Conservation (phyloP, 495 filamentous ascomycete species). For the Penicillium simplicissimum region DNA sequence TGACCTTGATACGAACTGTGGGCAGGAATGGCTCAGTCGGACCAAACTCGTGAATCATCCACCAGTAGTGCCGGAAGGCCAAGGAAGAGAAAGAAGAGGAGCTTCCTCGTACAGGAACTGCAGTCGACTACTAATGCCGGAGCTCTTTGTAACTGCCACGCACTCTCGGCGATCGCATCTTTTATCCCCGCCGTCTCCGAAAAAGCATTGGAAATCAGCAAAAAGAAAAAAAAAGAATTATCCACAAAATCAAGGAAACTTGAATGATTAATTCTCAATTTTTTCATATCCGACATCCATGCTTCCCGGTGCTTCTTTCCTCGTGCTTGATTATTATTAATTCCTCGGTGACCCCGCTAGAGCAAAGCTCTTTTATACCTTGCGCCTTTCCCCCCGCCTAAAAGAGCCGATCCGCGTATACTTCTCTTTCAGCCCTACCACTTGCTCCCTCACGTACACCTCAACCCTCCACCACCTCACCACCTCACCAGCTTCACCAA, state of each 20-base stretch:
- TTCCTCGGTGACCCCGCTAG: constrained; percentile 6
- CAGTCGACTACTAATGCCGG: neutral
- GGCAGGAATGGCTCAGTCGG: neutral
- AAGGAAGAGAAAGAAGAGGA: constrained; percentile 2
- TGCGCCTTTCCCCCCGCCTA: neutral
- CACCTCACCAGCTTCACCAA: neutral
- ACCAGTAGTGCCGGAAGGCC: neutral
- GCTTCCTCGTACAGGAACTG: too few species aligned
- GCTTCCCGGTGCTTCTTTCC: constrained; percentile 13
- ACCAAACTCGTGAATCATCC: neutral
- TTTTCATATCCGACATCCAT: neutral
- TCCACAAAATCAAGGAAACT: neutral
- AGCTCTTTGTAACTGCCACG: constrained; percentile 33
- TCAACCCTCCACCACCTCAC: neutral
- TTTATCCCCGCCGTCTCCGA: constrained; percentile 40
- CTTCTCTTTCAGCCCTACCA: constrained; percentile 29
- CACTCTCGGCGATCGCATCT: constrained; percentile 25
- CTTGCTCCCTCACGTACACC: neutral
- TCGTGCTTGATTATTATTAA: constrained; percentile 9
- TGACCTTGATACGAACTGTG: neutral
- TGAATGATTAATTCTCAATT: constrained; percentile 4
- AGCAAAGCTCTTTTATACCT: constrained; percentile 20
- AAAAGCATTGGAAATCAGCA: constrained; percentile 26
- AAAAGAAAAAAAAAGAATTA: neutral
- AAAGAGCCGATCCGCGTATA: constrained; percentile 13